phyloP scores from a whole-genome alignment of 768 basidiomycete genomes.

The Tulasnella sp. region DNA sequence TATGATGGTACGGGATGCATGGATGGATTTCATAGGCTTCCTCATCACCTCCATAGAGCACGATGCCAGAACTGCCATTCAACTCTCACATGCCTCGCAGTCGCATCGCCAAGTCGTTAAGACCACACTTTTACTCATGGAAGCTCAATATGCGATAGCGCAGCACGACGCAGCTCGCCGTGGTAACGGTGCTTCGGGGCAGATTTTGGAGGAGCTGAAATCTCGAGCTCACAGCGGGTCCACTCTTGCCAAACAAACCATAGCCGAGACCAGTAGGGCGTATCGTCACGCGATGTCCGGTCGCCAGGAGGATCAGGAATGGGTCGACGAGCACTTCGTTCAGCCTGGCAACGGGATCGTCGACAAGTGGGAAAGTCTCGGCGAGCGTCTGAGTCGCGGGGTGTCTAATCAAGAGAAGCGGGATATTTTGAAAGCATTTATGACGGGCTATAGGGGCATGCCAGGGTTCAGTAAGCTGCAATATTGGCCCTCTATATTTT shows the following conservation, averaged over 20 bases:
- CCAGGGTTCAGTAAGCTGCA: background rate
- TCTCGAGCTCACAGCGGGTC: background rate
- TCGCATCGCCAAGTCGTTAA: constrained; percentile 43
- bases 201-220: background rate
- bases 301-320: constrained; percentile 24
- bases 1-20: constrained; percentile 29
- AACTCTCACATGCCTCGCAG: constrained; percentile 38
- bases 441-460: background rate
- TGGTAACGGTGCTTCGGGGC: constrained; percentile 11
- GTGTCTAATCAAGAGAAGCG: constrained; percentile 47
- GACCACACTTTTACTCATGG: constrained; percentile 35
- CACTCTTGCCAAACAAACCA: background rate
- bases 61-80: constrained; percentile 38
- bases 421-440: constrained; percentile 39
- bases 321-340: constrained; percentile 37
- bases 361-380: constrained; percentile 38
- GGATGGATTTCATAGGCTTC: constrained; percentile 40
- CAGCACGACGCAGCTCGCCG: constrained; percentile 21
- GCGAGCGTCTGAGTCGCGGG: constrained; percentile 30
- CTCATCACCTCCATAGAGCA: constrained; percentile 35
- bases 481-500: too few species aligned
- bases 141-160: constrained; percentile 39
- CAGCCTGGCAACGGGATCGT: constrained; percentile 30
- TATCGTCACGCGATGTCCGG: constrained; percentile 18
- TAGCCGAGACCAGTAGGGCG: constrained; percentile 17